Base-by-base conservation (phyloP, 768 basidiomycete genomes). In the Hygrocybe coccinea region DNA sequence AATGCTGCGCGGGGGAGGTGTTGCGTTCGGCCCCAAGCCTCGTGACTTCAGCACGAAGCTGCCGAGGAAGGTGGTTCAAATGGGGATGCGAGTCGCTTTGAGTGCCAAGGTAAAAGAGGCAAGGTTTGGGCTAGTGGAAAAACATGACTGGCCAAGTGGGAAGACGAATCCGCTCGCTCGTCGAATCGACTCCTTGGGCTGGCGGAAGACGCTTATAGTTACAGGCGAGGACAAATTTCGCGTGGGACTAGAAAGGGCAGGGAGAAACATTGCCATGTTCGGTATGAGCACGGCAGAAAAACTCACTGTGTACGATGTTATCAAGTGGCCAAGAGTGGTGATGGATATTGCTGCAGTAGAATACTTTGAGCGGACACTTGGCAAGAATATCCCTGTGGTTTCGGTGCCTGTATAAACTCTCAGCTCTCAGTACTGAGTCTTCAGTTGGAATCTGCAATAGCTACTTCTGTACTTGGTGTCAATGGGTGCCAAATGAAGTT, bases 71-170 rank as follows among this genome's bases (percentile, higher is more conserved):
- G 89, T 97, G 61, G 80, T 92, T 39, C 78, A 90, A 63, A 89
- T 97, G 84, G 95, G 95, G 9, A 86, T 97, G 83, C 82, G 90
- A 19, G 87, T 94, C 50, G 94, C 91, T 2, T 71, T 98, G 44
- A 92, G 91, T 60, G 79, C 83, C 41, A 92, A 93, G 69, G 75
- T 95, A 65, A 80, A 80, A 62, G 87, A 91, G 58, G 79, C 81
- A 39, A 71, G 79, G 41, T 74, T 99, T 12, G 85, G 89, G 47
- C 78, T 97, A 52, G 87, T 95, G 63, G 78, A 81, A 55, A 79
- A 76, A 59, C 71, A 91, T 59, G 79, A 80, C 50, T 89, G 87
- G 89, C 85, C 81, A 8, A 81, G 74, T 53, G 79, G 72, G 59
- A 92, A 89, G 72, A 93, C 91, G 36, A 81, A 80, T 54, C 76